A percentile compares a stretch with the other conserved stretches of the same genome.
These are phyloP conservation scores for Arthroderma uncinatum DNA, from an alignment of 2,329 filamentous ascomycete species.

Conservation along the genomic window DNA sequence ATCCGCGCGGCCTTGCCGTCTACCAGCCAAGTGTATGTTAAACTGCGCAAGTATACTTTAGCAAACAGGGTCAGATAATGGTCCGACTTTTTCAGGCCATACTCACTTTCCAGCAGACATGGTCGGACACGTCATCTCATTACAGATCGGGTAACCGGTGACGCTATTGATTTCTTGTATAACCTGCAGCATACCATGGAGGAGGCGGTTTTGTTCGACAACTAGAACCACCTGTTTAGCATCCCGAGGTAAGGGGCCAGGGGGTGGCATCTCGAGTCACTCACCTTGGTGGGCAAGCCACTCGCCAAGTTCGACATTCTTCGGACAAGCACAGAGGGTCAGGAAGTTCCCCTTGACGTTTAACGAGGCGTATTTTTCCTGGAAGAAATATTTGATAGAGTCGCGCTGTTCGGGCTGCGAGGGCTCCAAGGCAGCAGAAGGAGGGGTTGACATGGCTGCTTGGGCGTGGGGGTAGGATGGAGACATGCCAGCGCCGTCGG, in stretches of 20 bases:
- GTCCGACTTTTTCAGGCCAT: no score
- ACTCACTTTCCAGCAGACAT: conserved; percentile 92
- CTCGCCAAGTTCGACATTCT: conserved; percentile 86
- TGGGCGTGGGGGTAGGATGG: background rate
- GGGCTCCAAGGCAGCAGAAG: conserved; percentile 29
- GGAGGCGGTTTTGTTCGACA: conserved; percentile 80
- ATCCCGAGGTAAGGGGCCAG: no score
- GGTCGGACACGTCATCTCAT: conserved; percentile 67
- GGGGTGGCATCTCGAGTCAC: conserved; percentile 17
- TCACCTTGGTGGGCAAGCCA: conserved; percentile 93
- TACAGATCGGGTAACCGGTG: conserved; percentile 66
- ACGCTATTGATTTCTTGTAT: conserved; percentile 77
- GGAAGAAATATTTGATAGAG: conserved; percentile 41
- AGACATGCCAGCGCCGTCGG: background rate
- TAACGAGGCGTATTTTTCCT: conserved; percentile 55
- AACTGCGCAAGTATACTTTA: no score
- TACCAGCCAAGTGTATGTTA: conserved; percentile 95
- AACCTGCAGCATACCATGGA: conserved; percentile 80
- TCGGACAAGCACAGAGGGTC: conserved; percentile 83
- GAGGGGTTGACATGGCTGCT: conserved; percentile 27
- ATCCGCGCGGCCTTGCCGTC: conserved; percentile 80
- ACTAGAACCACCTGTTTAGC: conserved; percentile 42
- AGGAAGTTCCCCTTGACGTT: conserved; percentile 97
- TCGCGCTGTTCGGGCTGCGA: conserved; percentile 28
- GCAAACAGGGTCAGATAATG: no score